A percentile compares a stretch with the other conserved stretches of the same genome.
These are phyloP conservation scores for Pseudoperonospora humuli DNA, from an alignment of 352 stramenopile genomes.

Conservation along the genomic window DNA sequence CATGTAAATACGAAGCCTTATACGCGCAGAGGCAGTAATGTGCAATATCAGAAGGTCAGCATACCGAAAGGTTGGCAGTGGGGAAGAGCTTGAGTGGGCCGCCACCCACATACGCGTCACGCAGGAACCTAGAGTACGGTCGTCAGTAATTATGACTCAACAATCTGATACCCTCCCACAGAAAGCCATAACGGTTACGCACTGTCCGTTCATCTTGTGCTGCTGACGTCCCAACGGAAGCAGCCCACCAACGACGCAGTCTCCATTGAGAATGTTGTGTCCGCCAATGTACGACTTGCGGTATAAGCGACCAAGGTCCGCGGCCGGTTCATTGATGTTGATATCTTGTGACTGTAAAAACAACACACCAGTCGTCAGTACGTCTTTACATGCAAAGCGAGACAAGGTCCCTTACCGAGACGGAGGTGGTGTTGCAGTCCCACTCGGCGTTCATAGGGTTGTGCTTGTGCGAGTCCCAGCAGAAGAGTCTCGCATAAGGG, in stretches of 20 bases:
- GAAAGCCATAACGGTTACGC: slow-evolving; percentile 7
- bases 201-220: slow-evolving; percentile 69
- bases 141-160: not conserved
- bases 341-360: slow-evolving; percentile 63
- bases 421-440: slow-evolving; percentile 61
- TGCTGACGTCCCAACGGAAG: slow-evolving; percentile 71
- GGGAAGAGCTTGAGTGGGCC: slow-evolving; percentile 65
- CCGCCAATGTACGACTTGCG: slow-evolving; percentile 69
- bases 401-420: slow-evolving; percentile 41
- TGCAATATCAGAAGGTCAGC: not conserved
- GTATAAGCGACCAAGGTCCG: slow-evolving; percentile 68
- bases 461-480: slow-evolving; percentile 57
- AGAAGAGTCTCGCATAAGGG: slow-evolving; percentile 68
- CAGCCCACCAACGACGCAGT: slow-evolving; percentile 65
- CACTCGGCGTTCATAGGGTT: slow-evolving; percentile 72
- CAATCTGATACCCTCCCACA: not conserved
- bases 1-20: not conserved
- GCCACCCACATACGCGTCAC: slow-evolving; percentile 66
- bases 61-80: slow-evolving; percentile 52
- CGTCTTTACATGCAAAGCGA: not conserved
- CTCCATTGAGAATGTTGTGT: slow-evolving; percentile 69
- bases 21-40: not conserved
- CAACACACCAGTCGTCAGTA: not conserved
- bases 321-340: slow-evolving; percentile 28
- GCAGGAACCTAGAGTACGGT: slow-evolving; percentile 35